phyloP scores from a whole-genome alignment of 169 alveolate species.

The Theileria equi region DNA sequence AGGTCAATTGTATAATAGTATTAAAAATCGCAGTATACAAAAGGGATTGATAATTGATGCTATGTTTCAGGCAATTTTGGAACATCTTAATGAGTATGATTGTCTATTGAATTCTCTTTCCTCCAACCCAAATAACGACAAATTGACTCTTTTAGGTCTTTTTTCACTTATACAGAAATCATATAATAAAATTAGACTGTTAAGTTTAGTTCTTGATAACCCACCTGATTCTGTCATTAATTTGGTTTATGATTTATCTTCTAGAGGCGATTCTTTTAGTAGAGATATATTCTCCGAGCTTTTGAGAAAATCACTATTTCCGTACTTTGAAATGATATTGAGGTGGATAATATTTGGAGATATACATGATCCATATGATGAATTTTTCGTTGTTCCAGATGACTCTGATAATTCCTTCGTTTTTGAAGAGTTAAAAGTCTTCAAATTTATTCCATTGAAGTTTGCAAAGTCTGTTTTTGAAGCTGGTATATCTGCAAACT shows the following conservation, averaged over 20 bases:
- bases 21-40: background rate
- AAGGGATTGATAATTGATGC: constrained; percentile 26
- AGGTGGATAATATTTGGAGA: constrained; percentile 49
- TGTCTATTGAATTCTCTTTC: constrained; percentile 21
- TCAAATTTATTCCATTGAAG: background rate
- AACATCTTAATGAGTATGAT: constrained; percentile 25
- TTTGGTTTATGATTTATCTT: constrained; percentile 14
- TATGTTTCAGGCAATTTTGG: constrained; percentile 34
- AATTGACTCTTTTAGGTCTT: constrained; percentile 13
- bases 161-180: constrained; percentile 36
- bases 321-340: constrained; percentile 30
- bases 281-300: constrained; percentile 26
- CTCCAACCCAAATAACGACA: constrained; percentile 7
- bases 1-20: constrained; percentile 25
- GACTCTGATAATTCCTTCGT: background rate
- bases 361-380: constrained; percentile 3
- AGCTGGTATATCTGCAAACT: background rate
- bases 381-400: constrained; percentile 23
- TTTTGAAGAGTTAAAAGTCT: constrained; percentile 8
- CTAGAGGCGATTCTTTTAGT: constrained; percentile 35
- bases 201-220: background rate
- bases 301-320: constrained; percentile 27
- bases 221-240: background rate
- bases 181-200: constrained; percentile 28
- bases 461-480: background rate